Evolutionary conservation across 2,329 filamentous ascomycete species (phyloP).

Genomic region (Aspergillus sp.): DNA sequence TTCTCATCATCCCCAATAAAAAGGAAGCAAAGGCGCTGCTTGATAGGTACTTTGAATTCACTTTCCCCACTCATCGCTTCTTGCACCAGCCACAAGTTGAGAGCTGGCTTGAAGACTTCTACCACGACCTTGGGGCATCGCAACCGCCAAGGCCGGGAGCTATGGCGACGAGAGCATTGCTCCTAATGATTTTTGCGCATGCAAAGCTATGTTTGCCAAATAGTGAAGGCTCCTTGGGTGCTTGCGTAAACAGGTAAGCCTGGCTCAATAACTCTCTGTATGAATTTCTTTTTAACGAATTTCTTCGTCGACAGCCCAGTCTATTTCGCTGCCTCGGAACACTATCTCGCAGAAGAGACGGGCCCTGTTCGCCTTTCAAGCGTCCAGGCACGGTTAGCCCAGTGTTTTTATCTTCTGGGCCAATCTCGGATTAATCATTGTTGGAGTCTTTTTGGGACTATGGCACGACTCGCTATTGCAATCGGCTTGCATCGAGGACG

Average conservation of each 20-base stretch:
- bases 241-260: conserved; percentile 17
- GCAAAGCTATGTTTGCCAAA: conserved; percentile 45
- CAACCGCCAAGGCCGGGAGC: conserved; percentile 4
- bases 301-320: conserved; percentile 12
- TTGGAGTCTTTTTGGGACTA: conserved; percentile 36
- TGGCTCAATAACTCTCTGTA: background rate
- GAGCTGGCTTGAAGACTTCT: conserved; percentile 19
- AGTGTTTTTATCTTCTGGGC: conserved; percentile 36
- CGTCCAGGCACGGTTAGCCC: conserved; percentile 43
- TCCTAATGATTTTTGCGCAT: conserved; percentile 57
- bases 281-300: background rate
- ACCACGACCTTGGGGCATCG: conserved; percentile 2
- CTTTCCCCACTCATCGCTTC: conserved; percentile 22
- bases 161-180: conserved; percentile 40
- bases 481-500: conserved; percentile 30
- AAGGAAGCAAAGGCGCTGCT: conserved; percentile 11
- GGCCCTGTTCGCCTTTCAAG: conserved; percentile 33
- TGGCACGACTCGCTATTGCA: conserved; percentile 32
- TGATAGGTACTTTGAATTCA: conserved; percentile 21
- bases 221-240: conserved; percentile 16
- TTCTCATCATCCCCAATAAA: conserved; percentile 13
- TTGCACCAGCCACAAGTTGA: conserved; percentile 17
- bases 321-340: conserved; percentile 27
- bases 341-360: conserved; percentile 33
- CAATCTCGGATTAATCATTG: conserved; percentile 37